A percentile compares a stretch with the other conserved stretches of the same genome.
phyloP scores from a whole-genome alignment of 2,329 filamentous ascomycete genomes.

The Colletotrichum lentis region DNA sequence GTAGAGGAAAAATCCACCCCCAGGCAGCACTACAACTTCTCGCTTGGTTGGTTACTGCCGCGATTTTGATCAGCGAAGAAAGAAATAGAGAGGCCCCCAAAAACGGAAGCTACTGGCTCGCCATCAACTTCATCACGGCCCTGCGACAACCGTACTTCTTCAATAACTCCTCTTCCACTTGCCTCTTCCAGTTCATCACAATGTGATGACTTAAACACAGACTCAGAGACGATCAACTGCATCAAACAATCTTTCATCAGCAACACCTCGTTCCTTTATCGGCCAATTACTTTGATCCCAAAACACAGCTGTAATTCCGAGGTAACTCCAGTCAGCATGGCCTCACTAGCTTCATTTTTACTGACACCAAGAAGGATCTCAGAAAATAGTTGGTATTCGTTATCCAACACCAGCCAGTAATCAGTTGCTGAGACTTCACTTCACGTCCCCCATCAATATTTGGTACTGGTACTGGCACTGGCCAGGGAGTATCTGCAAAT shows the following conservation, averaged over 20 bases:
- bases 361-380: background rate
- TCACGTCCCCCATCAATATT: too few relatives aligned
- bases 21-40: background rate
- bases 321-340: background rate
- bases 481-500: background rate
- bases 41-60: background rate
- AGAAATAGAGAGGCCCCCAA: too few relatives aligned
- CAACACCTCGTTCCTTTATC: background rate
- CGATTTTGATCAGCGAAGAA: background rate
- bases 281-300: background rate
- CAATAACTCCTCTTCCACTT: background rate
- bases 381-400: background rate
- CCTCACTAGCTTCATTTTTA: too few relatives aligned
- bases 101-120: background rate
- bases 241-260: background rate
- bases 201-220: background rate
- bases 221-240: background rate
- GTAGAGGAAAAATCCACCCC: too few relatives aligned
- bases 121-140: background rate
- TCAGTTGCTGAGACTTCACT: background rate
- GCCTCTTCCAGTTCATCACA: background rate
- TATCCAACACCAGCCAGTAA: background rate
- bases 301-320: background rate
- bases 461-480: background rate
- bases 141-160: background rate